These are phyloP conservation scores for Leptographium radiaticola DNA, from an alignment of 2,329 filamentous ascomycete species.

Conservation along the genomic window DNA sequence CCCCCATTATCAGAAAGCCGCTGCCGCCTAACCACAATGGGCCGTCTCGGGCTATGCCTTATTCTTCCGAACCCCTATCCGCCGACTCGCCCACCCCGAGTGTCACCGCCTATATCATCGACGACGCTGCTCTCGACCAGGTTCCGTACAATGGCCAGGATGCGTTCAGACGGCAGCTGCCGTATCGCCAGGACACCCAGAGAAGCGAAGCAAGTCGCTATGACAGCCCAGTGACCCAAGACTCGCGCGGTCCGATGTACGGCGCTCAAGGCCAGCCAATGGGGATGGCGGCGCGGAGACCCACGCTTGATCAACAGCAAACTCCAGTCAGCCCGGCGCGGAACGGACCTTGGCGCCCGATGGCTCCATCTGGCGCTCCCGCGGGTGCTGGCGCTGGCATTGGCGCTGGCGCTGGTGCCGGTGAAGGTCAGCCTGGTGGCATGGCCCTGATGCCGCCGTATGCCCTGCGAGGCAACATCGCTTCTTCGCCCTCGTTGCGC, in stretches of 20 bases:
- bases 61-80: conserved; percentile 10
- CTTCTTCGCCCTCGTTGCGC: conserved; percentile 29
- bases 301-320: no score
- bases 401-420: conserved; percentile 30
- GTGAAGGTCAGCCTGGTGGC: conserved; percentile 24
- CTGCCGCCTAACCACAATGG: conserved; percentile 15
- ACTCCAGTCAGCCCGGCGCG: no score
- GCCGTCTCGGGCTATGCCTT: conserved; percentile 12
- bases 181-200: conserved; percentile 24
- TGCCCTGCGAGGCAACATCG: conserved; percentile 23
- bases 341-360: no score
- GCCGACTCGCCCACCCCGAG: conserved; percentile 11
- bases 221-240: conserved; percentile 22
- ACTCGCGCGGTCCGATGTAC: no score
- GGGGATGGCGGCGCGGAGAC: no score
- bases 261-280: no score
- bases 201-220: conserved; percentile 29
- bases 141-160: conserved; percentile 6
- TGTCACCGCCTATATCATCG: conserved; percentile 11
- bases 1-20: conserved; percentile 18
- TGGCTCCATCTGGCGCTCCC: no score
- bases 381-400: conserved; percentile 15
- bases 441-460: conserved; percentile 42
- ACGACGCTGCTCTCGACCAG: conserved; percentile 10
- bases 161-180: conserved; percentile 6